Evolutionary conservation across 2,329 filamentous ascomycete species (phyloP), one percentile per base, ranked within the genome.

Genomic region (Apiospora arundinis): DNA sequence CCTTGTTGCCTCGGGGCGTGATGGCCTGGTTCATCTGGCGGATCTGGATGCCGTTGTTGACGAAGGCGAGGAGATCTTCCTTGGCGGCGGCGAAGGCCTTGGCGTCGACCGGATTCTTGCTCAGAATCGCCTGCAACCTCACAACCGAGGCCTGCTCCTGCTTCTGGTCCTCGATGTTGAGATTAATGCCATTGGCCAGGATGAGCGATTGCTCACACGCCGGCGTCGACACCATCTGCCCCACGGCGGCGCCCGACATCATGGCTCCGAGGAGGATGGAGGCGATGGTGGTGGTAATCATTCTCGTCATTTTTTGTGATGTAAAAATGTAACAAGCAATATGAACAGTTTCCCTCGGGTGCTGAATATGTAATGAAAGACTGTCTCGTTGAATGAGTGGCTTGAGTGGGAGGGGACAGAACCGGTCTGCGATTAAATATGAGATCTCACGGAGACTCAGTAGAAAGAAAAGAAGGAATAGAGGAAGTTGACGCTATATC

Each of bases 111-210:
- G 73, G 71, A 16, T 72, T 71, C 18, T 63, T 40, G n/a, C 40
- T 11, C 14, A 70, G n/a, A 23, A 60, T 25, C 7, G 70, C 65
- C 63, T 67, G 68, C 46, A 77, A 68, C 32, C 73, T 65, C 48
- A 67, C 70, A 16, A 72, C 71, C 4, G 74, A 71, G 8, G 68
- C 18, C 46, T 73, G 73, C 73, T 77, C 76, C 68, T 74, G 69
- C 72, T 75, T 70, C 71, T 77, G 76, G 48, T 73, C 73, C 37
- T 69, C 52, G 25, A 77, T 77, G 70, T 77, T 77, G n/a, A 73
- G 37, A 14, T 71, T 68, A 44, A 77, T 77, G 40, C 75, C 75
- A 52, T 71, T 70, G 6, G 75, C 76, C 25, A 77, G 65, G 70
- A 76, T 75, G 63, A 71, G 68, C n/a, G 73, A 73, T 6, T 70